Percentiles rank a stretch among this genome's conserved stretches.
Evolutionary conservation across 192 early-diverging fungal species (phyloP).

Genomic region (Podila minutissima): DNA sequence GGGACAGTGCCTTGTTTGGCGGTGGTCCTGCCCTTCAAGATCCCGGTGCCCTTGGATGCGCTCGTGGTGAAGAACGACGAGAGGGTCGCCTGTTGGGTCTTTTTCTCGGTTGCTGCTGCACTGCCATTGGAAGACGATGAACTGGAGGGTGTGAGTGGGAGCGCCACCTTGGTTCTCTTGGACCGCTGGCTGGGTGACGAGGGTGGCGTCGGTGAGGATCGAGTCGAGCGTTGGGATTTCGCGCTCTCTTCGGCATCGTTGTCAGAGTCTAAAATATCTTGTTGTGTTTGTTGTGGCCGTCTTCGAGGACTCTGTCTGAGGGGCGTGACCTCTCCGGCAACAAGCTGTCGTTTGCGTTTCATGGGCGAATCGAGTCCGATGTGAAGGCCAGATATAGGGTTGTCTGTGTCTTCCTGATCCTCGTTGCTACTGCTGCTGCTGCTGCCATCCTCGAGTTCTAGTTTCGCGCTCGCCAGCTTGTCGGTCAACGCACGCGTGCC

Average conservation of each 20-base stretch:
- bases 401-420: not conserved
- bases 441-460: not conserved
- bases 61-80: constrained; percentile 21
- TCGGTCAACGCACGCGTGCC: constrained; percentile 15
- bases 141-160: not conserved
- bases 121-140: not conserved
- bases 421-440: not conserved
- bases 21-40: constrained; percentile 13
- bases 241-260: not conserved
- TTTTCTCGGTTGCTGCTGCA: not conserved
- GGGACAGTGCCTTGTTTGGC: not conserved
- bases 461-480: constrained; percentile 18
- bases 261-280: not conserved
- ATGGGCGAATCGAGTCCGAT: not conserved
- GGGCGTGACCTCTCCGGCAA: not conserved
- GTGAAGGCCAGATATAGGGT: not conserved
- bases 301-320: not conserved
- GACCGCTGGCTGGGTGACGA: constrained; percentile 11
- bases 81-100: constrained; percentile 10
- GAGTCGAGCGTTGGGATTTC: not conserved
- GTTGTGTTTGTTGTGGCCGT: not conserved
- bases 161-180: not conserved
- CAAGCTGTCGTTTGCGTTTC: constrained; percentile 9
- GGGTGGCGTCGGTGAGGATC: not conserved
- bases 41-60: constrained; percentile 32